Evolutionary conservation across 306 rosid genomes (phyloP), one percentile per base, ranked within the genome.

Genomic region (Ormosia semicastrata): DNA sequence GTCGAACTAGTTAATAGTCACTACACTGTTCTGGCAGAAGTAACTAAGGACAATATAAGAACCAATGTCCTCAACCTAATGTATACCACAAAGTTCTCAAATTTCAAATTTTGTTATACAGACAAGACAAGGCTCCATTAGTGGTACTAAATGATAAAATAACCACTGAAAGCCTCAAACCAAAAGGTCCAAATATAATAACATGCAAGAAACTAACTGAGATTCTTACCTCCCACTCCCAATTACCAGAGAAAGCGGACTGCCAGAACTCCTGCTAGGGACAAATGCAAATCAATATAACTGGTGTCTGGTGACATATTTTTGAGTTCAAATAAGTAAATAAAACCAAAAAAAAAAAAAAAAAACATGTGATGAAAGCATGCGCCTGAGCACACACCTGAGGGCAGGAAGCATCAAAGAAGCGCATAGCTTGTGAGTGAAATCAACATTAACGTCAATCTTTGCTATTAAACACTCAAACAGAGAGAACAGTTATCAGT

Each of bases 391-490:
- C 44, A 64, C 59, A 81, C 77, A 92, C 98, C 98, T 90, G 89
- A 92, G 82, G 34, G 94, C 58, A 81, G 94, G 92, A 62, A 90
- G 78, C 98, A 92, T 92, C 91, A 92, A 84, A 79, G 91, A 89
- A 85, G 95, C 87, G 73, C 87, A 92, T 0, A 90, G 87, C 87
- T 92, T 92, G 88, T 94, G 97, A 84, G 97, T 90, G 62, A 94
- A 86, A 92, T 94, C 97, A 56, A 94, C 95, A 75, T 94, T 92
- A 29, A 94, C 97, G 83, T 92, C 98, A 89, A 94, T 92, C 86
- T 92, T 94, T 65, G 98, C 98, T 90, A 95, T 74, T 69, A 81
- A 62, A 86, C 63, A 86, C 34, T 5, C 54, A 73, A 78, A 49
- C 37, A 37, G 36, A 60, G 7, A 60, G 47, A 77, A 8, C 12